Conservation (phyloP, 768 basidiomycete species). For the Lanmaoa pseudosensibilis region DNA sequence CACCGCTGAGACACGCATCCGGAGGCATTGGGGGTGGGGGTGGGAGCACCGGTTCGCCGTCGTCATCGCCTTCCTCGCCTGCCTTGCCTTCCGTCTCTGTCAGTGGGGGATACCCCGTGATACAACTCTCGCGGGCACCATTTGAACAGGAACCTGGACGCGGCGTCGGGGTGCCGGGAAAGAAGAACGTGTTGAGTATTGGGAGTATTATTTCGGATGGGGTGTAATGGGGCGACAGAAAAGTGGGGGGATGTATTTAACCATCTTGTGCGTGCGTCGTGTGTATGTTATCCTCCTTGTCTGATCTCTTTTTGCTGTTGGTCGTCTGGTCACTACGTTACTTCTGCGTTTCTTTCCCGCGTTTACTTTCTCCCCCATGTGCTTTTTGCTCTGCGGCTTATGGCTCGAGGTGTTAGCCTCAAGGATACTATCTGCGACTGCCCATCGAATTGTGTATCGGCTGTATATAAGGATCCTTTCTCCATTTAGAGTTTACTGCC, state of each 20-base stretch:
- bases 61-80: slow-evolving; percentile 32
- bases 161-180: slow-evolving; percentile 32
- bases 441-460: not conserved
- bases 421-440: not conserved
- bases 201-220: slow-evolving; percentile 67
- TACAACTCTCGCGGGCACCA: slow-evolving; percentile 33
- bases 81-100: slow-evolving; percentile 20
- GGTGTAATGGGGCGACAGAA: slow-evolving; percentile 4
- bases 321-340: not conserved
- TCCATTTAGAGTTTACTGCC: not conserved
- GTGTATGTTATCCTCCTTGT: slow-evolving; percentile 2
- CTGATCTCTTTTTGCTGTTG: not conserved
- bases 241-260: not conserved
- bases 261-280: not conserved
- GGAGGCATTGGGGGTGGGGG: slow-evolving; percentile 6
- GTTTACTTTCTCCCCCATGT: not conserved
- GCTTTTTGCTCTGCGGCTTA: not conserved
- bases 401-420: slow-evolving; percentile 1
- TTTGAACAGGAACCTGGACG: slow-evolving; percentile 33
- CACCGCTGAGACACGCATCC: slow-evolving; percentile 31
- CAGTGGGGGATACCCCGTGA: slow-evolving; percentile 25
- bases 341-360: not conserved
- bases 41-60: slow-evolving; percentile 19
- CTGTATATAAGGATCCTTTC: slow-evolving; percentile 1
- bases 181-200: slow-evolving; percentile 70